These are phyloP conservation scores for Darksidea phi DNA, from an alignment of 495 filamentous ascomycete genomes.

Conservation along the genomic window DNA sequence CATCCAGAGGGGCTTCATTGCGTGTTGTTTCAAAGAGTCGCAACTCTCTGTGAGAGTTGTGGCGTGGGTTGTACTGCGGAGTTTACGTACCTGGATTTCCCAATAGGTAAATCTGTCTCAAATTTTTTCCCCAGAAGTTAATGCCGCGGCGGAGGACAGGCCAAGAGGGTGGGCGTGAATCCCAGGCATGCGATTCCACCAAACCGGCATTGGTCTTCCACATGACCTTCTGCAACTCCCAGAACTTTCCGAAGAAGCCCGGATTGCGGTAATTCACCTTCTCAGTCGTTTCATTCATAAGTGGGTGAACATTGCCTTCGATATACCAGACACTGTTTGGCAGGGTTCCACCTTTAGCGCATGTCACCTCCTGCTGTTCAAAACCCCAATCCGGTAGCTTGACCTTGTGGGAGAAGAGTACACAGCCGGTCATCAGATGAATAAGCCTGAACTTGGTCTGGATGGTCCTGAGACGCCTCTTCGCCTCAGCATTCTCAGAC, in stretches of 20 bases:
- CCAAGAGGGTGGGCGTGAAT: conserved; percentile 92
- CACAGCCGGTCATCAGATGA: conserved; percentile 95
- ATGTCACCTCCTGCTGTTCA: conserved; percentile 97
- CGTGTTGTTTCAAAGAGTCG: no score
- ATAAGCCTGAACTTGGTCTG: conserved; percentile 94
- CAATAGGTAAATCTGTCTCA: conserved; percentile 93
- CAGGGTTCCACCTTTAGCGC: conserved; percentile 85
- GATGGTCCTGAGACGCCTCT: conserved; percentile 85
- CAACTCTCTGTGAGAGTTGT: no score
- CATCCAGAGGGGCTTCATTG: no score
- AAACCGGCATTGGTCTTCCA: conserved; percentile 97
- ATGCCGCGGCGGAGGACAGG: conserved; percentile 90
- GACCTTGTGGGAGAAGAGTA: conserved; percentile 96
- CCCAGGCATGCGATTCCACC: conserved; percentile 95
- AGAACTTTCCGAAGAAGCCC: conserved; percentile 97
- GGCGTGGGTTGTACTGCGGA: no score
- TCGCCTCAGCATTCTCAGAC: conserved; percentile 76
- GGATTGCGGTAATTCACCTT: conserved; percentile 94
- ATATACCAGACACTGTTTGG: conserved; percentile 98
- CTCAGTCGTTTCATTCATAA: conserved; percentile 70
- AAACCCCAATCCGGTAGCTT: conserved; percentile 97
- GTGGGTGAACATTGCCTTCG: conserved; percentile 81
- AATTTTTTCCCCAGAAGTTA: conserved; percentile 97
- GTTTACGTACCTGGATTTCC: no score
- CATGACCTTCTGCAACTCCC: conserved; percentile 99